Evolutionary conservation across 2,329 filamentous ascomycete genomes (phyloP), one percentile per base, ranked within the genome.

Genomic region (Neocatenulostroma microsporum): DNA sequence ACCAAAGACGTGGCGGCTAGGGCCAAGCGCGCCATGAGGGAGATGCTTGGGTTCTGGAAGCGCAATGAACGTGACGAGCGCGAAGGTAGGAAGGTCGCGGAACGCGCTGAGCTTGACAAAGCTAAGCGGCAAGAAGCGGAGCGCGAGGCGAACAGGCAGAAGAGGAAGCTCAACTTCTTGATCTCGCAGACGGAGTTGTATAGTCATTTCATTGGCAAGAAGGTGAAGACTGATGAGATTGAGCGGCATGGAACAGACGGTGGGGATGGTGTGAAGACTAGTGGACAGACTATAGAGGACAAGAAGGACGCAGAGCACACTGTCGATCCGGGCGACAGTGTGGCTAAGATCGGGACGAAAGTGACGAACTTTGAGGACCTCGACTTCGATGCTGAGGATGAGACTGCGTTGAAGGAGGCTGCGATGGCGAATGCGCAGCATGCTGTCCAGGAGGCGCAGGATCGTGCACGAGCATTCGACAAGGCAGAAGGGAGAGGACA

Each of bases 11-110:
- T 94, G 3, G 91, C 96, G 60, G 91, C 91, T 27, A 80, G 91
- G 31, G 91, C 91, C 40, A 98, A 98, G 72, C 83, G 91, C 49
- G 89, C 89, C 41, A 98, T 98, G 91, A 80, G 91, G 58, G 91
- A 98, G 65, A 98, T 98, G 91, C 91, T 95, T 76, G 80, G 84
- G 40, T 98, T 96, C 73, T 98, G 91, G 91, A 96, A 96, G 66
- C 82, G 89, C 39, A 98, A 98, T 60, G 91, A 98, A 62, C 83
- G 89, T 36, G 91, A 98, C 59, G 91, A 98, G 60, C 84, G 91
- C 42, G 91, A 98, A 60, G 71, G 93, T 47, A 81, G 91, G 50
- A 93, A 94, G 67, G 80, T 88, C 35, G 91, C 91, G 4, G 91
- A 98, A 69, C 85, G 82, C 60, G 87, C 94, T 61, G 91, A 96